Conservation (phyloP, 2,329 filamentous ascomycete genomes). For the Pseudopithomyces chartarum region DNA sequence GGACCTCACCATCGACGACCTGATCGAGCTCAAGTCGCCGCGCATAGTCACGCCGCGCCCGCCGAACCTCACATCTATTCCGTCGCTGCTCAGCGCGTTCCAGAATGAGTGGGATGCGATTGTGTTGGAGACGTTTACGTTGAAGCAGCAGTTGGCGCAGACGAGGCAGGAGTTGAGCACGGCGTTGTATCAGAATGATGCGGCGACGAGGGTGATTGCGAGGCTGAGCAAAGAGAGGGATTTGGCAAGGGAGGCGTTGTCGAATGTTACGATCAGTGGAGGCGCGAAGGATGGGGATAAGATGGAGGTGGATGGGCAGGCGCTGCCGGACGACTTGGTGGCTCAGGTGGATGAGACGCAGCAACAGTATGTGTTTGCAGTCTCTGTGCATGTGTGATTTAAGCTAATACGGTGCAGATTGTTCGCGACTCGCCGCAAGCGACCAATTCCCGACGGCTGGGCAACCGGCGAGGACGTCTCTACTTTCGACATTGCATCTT, state of each 20-base stretch:
- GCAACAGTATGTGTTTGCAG: slow-evolving; percentile 65
- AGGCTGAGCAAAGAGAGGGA: slow-evolving; percentile 89
- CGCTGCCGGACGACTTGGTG: slow-evolving; percentile 72
- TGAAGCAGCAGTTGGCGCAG: slow-evolving; percentile 86
- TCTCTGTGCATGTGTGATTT: background rate
- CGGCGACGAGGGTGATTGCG: slow-evolving; percentile 93
- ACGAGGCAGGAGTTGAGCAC: slow-evolving; percentile 93
- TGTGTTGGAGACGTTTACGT: slow-evolving; percentile 86
- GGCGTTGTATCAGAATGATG: slow-evolving; percentile 95
- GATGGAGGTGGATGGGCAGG: slow-evolving; percentile 89
- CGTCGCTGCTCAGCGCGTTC: slow-evolving; percentile 89
- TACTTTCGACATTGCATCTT: slow-evolving; percentile 59
- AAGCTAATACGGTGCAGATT: slow-evolving; percentile 61
- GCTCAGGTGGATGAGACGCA: slow-evolving; percentile 81
- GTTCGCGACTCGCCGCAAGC: slow-evolving; percentile 87
- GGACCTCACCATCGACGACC: slow-evolving; percentile 79
- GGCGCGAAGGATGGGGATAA: slow-evolving; percentile 69
- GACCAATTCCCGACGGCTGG: slow-evolving; percentile 84
- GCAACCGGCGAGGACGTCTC: slow-evolving; percentile 74
- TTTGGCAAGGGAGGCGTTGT: slow-evolving; percentile 86
- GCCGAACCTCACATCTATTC: slow-evolving; percentile 93
- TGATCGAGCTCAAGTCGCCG: slow-evolving; percentile 83
- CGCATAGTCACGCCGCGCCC: slow-evolving; percentile 86
- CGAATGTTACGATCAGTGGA: slow-evolving; percentile 77
- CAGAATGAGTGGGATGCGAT: slow-evolving; percentile 98